These are phyloP conservation scores for Acarospora socialis DNA, from an alignment of 2,329 filamentous ascomycete species.

Conservation along the genomic window DNA sequence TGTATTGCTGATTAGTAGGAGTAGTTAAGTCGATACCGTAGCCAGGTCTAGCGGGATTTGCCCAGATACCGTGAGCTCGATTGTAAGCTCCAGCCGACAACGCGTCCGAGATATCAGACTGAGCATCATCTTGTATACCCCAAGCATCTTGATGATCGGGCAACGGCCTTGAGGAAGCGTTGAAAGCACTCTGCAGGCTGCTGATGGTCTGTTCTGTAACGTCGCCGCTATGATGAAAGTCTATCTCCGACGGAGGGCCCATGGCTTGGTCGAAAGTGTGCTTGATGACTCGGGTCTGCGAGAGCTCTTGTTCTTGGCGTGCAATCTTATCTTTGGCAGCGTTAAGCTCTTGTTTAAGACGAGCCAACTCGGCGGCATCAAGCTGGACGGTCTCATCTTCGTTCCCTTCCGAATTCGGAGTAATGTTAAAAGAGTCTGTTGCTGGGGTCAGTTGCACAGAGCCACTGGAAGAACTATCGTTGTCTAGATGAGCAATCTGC, in stretches of 20 bases:
- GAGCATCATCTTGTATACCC: conserved; percentile 29
- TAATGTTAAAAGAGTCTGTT: conserved; percentile 21
- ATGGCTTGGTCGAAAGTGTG: conserved; percentile 47
- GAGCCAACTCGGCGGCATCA: conserved; percentile 35
- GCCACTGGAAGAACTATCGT: conserved; percentile 20
- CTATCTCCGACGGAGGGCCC: conserved; percentile 38
- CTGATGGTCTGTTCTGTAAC: conserved; percentile 37
- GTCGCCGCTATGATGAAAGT: conserved; percentile 33
- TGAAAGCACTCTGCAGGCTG: conserved; percentile 38
- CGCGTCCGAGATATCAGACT: conserved; percentile 30
- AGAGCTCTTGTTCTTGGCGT: conserved; percentile 46
- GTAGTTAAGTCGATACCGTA: conserved; percentile 9
- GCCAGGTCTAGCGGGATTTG: conserved; percentile 8
- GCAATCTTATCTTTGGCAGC: conserved; percentile 43
- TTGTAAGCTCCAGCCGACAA: conserved; percentile 29
- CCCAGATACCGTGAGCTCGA: conserved; percentile 10
- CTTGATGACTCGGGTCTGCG: conserved; percentile 44
- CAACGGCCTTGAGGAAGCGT: conserved; percentile 32
- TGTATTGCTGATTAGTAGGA: conserved; percentile 1
- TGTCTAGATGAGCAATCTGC: conserved; percentile 12
- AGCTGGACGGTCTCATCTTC: conserved; percentile 14
- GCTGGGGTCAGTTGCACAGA: conserved; percentile 27
- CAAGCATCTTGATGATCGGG: conserved; percentile 29
- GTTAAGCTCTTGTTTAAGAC: conserved; percentile 42
- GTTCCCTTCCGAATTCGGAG: conserved; percentile 11